Evolutionary conservation across 2,329 filamentous ascomycete genomes (phyloP).

Genomic region (Epichloe bromicola): DNA sequence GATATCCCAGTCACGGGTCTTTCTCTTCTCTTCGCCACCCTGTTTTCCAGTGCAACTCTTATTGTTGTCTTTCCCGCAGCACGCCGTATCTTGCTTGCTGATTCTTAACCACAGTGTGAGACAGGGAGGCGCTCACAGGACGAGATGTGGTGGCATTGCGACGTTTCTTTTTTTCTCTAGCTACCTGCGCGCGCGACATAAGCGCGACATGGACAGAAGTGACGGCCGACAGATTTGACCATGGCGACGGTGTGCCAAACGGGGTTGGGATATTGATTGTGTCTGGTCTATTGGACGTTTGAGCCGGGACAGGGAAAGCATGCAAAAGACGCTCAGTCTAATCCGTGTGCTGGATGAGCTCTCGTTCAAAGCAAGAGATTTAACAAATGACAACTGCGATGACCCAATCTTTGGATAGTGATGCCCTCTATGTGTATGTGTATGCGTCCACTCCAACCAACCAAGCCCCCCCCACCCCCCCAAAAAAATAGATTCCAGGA

Average conservation of each 20-base stretch:
- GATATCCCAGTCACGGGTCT: not conserved
- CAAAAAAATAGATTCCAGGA: not conserved
- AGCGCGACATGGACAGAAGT: constrained; percentile 3
- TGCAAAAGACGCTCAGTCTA: not conserved
- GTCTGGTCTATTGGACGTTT: constrained; percentile 1
- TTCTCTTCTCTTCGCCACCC: not conserved
- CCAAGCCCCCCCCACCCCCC: too few relatives aligned
- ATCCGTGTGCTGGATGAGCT: not conserved
- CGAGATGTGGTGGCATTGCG: constrained; percentile 2
- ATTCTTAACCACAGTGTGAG: not conserved
- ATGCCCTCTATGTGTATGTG: constrained; percentile 2
- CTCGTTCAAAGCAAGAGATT: not conserved
- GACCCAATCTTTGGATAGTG: not conserved
- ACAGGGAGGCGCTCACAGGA: not conserved
- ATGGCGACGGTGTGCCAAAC: constrained; percentile 8
- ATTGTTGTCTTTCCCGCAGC: not conserved
- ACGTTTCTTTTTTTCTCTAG: constrained; percentile 1
- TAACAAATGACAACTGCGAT: not conserved
- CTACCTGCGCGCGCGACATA: constrained; percentile 6
- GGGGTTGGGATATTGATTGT: constrained; percentile 2
- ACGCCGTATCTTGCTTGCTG: not conserved
- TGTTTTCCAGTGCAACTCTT: not conserved
- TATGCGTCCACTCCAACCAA: not conserved
- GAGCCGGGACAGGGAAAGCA: not conserved
- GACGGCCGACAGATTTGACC: constrained; percentile 7